Base-by-base conservation (phyloP, 1,139 yeast genomes). In the Saccharomycopsis hybrid region DNA sequence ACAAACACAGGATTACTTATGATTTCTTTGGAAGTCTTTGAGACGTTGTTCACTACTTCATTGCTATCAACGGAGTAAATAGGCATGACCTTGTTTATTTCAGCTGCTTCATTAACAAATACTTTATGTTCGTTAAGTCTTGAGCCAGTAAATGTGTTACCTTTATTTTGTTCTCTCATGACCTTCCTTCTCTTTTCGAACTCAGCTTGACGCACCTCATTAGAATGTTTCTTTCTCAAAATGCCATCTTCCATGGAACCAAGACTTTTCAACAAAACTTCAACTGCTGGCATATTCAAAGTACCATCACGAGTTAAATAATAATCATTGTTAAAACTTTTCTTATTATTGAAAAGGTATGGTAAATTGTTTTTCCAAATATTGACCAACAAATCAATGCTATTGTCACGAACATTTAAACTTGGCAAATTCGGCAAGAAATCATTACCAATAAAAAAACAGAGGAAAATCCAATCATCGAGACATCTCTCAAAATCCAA, bases 401-500 rank as follows among this genome's bases (percentile, higher is more conserved):
- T 92, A 61, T 88, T 87, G 65, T 94, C 97, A 59, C 98, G 78
- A 43, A 92, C 97, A 62, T 92, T 97, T 55, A 94, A 73, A 48
- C 95, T 82, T 4, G 99, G 98, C 57, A 94, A 71, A 67, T 92
- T 98, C 2, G 99, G 99, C 62, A 94, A 73, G 73, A 94, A 94
- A 78, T 94, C 99, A 64, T 94, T 94, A 65, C 99, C 99, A 53
- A 92, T 95, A 64, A 94, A 94, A 71, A 94, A 94, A 75, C 97
- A 92, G 90, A 94, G 85, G 59, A 94, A 94, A 18, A 94, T 90
- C 98, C 98, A 94, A 68, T 94, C 99, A 64, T 94, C 99, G 55
- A 94, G 83, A 2, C 97, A 97, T 53, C 98, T 75, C 67, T 94
- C 99, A 54, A 89, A 68, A 63, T 92, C 97, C 67, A 85, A 89